Evolutionary conservation across 768 basidiomycete species (phyloP).

Genomic region (Suillus cothurnatus): DNA sequence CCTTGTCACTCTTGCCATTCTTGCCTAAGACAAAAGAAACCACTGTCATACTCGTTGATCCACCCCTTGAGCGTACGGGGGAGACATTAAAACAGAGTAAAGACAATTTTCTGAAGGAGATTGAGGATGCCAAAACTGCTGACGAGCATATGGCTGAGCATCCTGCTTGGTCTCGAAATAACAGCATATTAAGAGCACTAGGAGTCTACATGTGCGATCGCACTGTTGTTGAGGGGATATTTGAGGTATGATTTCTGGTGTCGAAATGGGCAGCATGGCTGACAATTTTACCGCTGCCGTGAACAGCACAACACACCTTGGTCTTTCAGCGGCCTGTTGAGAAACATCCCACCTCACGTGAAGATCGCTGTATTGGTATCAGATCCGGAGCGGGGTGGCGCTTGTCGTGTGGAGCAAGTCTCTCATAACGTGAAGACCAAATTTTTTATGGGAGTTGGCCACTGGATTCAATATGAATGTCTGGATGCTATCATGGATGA

Average conservation of each 20-base stretch:
- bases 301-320: slow-evolving; percentile 18
- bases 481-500: slow-evolving; percentile 15
- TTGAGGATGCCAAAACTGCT: slow-evolving; percentile 2
- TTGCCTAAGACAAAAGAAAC: slow-evolving; percentile 10
- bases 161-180: slow-evolving; percentile 12
- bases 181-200: slow-evolving; percentile 12
- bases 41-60: slow-evolving; percentile 16
- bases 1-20: slow-evolving; percentile 17
- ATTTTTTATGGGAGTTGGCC: slow-evolving; percentile 8
- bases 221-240: slow-evolving; percentile 11
- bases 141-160: slow-evolving; percentile 11
- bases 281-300: background rate
- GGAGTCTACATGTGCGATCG: slow-evolving; percentile 10
- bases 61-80: slow-evolving; percentile 9
- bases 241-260: slow-evolving; percentile 4
- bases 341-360: slow-evolving; percentile 9
- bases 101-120: background rate
- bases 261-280: background rate
- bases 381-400: slow-evolving; percentile 13
- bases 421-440: slow-evolving; percentile 11
- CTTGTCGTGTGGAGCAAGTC: slow-evolving; percentile 17
- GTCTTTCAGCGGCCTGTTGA: slow-evolving; percentile 15
- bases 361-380: slow-evolving; percentile 12
- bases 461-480: slow-evolving; percentile 20
- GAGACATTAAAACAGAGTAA: slow-evolving; percentile 1